These are phyloP conservation scores for Globisporangium uncinulatum DNA, from an alignment of 352 stramenopile genomes.

Conservation along the genomic window DNA sequence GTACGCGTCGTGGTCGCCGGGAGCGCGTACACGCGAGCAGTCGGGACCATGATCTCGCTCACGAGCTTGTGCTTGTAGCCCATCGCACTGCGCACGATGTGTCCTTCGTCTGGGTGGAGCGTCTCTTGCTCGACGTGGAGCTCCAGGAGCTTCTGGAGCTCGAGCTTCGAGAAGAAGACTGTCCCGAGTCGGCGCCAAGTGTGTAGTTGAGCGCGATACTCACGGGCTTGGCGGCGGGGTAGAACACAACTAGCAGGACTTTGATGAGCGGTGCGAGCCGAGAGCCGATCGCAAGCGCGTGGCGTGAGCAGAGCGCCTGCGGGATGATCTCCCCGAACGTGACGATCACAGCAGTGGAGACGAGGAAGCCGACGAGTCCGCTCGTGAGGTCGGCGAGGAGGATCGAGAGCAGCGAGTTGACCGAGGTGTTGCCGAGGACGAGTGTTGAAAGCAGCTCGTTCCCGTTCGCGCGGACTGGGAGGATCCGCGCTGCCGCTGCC, in stretches of 20 bases:
- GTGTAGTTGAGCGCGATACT: conserved; percentile 87
- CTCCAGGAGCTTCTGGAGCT: conserved; percentile 95
- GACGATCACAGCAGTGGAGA: conserved; percentile 93
- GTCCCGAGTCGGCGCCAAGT: conserved; percentile 94
- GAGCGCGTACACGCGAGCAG: conserved; percentile 73
- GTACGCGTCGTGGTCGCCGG: conserved; percentile 39
- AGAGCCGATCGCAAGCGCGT: conserved; percentile 79
- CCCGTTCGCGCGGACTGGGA: conserved; percentile 88
- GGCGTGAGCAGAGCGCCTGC: conserved; percentile 90
- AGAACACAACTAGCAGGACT: conserved; percentile 91
- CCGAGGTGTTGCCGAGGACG: conserved; percentile 95
- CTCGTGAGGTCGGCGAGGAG: conserved; percentile 91
- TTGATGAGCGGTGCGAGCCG: conserved; percentile 88
- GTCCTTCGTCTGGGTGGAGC: conserved; percentile 91
- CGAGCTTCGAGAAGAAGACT: conserved; percentile 92
- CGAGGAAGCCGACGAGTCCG: conserved; percentile 90
- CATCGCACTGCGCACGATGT: conserved; percentile 93
- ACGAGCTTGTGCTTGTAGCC: conserved; percentile 73
- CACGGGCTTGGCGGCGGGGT: conserved; percentile 88
- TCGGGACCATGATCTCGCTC: conserved; percentile 91
- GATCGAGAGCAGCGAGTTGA: conserved; percentile 98
- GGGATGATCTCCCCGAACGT: conserved; percentile 94
- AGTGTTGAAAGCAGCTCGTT: conserved; percentile 98
- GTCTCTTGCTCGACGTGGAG: conserved; percentile 92
- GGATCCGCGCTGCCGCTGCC: conserved; percentile 59